Conservation (phyloP, 257 asterid species). For the Nicotiana attenuata region DNA sequence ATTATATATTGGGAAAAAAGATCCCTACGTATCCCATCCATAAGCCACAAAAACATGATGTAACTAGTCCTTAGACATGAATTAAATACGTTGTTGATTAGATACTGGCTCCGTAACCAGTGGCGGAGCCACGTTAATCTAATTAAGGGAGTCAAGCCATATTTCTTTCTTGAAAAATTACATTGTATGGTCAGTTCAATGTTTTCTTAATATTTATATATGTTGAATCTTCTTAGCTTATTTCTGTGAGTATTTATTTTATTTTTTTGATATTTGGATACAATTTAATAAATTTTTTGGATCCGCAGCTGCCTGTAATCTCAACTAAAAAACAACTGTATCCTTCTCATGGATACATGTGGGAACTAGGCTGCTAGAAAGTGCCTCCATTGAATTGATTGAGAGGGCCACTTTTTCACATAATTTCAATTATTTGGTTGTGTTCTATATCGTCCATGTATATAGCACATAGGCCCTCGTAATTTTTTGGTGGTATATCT, state of each 20-base stretch:
- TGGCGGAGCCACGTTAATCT: no score
- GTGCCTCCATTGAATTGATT: slow-evolving; percentile 7
- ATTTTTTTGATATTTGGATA: no score
- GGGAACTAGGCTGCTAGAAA: slow-evolving; percentile 6
- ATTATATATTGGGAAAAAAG: background rate
- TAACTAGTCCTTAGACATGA: background rate
- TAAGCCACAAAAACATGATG: background rate
- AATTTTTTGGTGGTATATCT: background rate
- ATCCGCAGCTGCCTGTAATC: no score
- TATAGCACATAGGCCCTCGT: background rate
- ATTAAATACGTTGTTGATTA: background rate
- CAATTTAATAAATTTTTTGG: no score
- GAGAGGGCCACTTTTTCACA: background rate
- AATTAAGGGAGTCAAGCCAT: no score
- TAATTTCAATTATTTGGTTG: background rate
- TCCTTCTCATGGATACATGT: slow-evolving; percentile 11
- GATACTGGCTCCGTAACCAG: background rate
- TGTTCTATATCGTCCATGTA: background rate
- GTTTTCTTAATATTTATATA: no score
- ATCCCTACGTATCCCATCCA: background rate
- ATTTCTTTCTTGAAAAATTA: no score
- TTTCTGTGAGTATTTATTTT: no score
- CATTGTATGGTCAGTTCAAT: no score
- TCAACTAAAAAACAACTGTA: background rate
- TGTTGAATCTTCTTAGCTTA: no score